Percentiles rank a stretch among this genome's conserved stretches.
Evolutionary conservation across 805 yeast species (phyloP).

Genomic region (Lipomyces kockii): DNA sequence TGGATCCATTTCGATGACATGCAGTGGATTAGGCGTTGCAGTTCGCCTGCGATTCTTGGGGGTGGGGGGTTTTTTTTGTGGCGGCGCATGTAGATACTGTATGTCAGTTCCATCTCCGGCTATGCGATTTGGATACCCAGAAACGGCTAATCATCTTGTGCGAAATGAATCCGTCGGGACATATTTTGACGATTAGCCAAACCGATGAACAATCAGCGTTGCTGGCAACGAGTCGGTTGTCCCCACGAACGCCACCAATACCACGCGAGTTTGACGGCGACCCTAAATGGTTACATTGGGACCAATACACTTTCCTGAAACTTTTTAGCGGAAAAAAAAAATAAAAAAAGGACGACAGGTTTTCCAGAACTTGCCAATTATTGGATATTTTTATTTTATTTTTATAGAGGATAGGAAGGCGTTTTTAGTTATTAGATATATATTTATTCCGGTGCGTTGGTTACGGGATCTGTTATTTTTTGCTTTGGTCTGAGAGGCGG

Average conservation of each 20-base stretch:
- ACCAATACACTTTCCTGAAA: background rate
- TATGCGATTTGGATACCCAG: no score
- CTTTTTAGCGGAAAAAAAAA: background rate
- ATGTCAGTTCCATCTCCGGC: no score
- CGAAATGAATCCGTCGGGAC: no score
- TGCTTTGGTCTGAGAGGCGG: background rate
- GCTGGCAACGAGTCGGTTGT: no score
- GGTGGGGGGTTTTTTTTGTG: no score
- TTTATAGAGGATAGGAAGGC: background rate
- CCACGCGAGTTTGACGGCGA: background rate
- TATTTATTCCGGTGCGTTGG: background rate
- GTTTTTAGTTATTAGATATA: background rate
- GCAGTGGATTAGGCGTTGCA: no score
- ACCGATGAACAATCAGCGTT: no score
- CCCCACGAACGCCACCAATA: background rate
- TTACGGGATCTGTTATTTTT: background rate
- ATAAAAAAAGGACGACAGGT: background rate
- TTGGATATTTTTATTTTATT: background rate
- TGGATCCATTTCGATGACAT: background rate
- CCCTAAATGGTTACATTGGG: background rate
- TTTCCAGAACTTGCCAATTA: background rate
- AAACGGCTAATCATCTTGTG: no score
- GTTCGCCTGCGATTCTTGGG: no score
- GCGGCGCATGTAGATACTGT: no score
- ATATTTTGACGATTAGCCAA: background rate